Evolutionary conservation across 192 early-diverging fungal genomes (phyloP), one percentile per base, ranked within the genome.

Genomic region (Coemansia sp.): DNA sequence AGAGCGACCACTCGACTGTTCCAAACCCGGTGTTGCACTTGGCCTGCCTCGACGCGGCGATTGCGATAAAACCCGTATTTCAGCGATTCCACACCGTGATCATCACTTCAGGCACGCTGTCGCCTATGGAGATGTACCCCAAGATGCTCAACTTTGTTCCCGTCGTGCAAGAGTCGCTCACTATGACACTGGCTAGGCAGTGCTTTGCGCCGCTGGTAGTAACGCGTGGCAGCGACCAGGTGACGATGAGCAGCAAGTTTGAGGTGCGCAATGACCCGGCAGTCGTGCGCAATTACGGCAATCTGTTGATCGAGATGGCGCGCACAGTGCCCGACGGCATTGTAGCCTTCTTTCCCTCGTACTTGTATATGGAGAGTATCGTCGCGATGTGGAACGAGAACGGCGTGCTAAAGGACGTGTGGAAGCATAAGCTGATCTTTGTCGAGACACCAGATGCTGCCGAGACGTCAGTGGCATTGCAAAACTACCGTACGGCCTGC

Each of bases 71-170:
- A 72, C 98, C 98, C 15, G 92, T 99, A 12, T 98, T 99, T 88
- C 90, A 97, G 31, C 88, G 96, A 18, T 99, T 98, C 84, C 91
- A 90, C 64, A 92, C 93, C 3, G 98, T 99, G 11, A 92, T 98
- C 61, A 98, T 99, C 75, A 99, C 98, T 1, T 98, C 97, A 3
- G 98, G 98, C 63, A 99, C 98, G n/a, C 84, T 99, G 55, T 99
- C 98, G 15, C 98, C 98, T 2, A 86, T 99, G 86, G 95, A 97
- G 49, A 93, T 99, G 86, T 99, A 99, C 68, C 97, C 98, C 27
- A 93, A 92, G 65, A 92, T 99, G 61, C 80, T 99, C 4, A 89
- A 93, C 61, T 98, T 99, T 80, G 76, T 84, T 41, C 93, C 98
- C 0, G 88, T 89, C 2, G 92, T 99, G 1, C 87, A 93, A 76